These are phyloP conservation scores for Metarhizium album DNA, from an alignment of 2,329 filamentous ascomycete species.

Conservation along the genomic window DNA sequence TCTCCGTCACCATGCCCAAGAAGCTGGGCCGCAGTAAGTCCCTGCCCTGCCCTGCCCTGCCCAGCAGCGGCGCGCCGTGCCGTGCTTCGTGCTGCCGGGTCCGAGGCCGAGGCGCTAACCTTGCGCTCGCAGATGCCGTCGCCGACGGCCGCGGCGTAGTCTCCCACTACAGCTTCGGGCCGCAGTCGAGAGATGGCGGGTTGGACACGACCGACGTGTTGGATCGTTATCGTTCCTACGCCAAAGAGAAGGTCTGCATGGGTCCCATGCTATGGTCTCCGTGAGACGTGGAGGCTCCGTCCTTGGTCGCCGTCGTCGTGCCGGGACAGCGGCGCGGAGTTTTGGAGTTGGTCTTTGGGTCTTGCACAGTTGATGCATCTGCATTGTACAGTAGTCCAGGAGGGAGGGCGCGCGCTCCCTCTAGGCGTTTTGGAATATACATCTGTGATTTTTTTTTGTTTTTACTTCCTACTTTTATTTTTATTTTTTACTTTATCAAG, in stretches of 20 bases:
- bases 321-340: too few species aligned
- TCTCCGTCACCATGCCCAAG: conserved; percentile 27
- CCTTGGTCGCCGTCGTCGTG: not conserved
- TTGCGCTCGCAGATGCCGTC: conserved; percentile 25
- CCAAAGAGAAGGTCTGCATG: conserved; percentile 37
- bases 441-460: too few species aligned
- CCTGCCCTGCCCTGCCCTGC: too few species aligned
- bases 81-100: not conserved
- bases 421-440: too few species aligned
- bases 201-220: conserved; percentile 42
- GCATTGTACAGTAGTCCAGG: not conserved
- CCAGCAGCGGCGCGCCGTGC: not conserved
- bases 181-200: conserved; percentile 20
- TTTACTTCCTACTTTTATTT: too few species aligned
- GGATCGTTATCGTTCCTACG: conserved; percentile 40
- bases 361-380: not conserved
- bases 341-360: not conserved
- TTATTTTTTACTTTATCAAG: too few species aligned
- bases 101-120: conserved; percentile 10
- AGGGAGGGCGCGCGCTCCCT: too few species aligned
- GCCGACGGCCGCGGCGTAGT: conserved; percentile 45
- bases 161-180: conserved; percentile 39
- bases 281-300: not conserved
- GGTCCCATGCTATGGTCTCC: conserved; percentile 18
- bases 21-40: conserved; percentile 25